phyloP scores from a whole-genome alignment of 495 filamentous ascomycete species.

The Penicillium roqueforti region DNA sequence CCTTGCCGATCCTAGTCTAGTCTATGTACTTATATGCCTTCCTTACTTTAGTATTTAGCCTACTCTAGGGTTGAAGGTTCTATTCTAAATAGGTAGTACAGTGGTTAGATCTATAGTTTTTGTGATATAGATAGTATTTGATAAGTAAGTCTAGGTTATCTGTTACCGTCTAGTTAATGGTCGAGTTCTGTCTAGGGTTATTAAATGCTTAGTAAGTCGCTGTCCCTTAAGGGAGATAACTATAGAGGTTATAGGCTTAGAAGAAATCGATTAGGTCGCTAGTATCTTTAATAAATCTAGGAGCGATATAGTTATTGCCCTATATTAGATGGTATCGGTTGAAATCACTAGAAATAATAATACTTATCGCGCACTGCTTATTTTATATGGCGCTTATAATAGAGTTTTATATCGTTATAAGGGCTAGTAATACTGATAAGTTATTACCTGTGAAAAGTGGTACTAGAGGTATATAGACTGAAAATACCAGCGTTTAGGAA shows the following conservation, averaged over 20 bases:
- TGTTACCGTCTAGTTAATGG: slow-evolving; percentile 11
- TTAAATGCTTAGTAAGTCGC: slow-evolving; percentile 16
- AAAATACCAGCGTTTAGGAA: slow-evolving; percentile 18
- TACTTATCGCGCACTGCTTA: background rate
- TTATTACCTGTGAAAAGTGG: background rate
- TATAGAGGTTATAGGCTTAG: slow-evolving; percentile 10
- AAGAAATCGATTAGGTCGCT: slow-evolving; percentile 22
- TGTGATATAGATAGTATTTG: slow-evolving; percentile 20
- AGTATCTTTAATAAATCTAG: slow-evolving; percentile 17
- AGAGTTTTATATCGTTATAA: slow-evolving; percentile 13
- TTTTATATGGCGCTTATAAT: background rate
- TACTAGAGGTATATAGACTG: slow-evolving; percentile 14
- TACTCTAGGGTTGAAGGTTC: slow-evolving; percentile 12
- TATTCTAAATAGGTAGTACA: slow-evolving; percentile 19
- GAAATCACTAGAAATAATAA: slow-evolving; percentile 7
- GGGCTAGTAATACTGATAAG: background rate
- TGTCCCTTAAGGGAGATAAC: background rate
- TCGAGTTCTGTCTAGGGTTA: slow-evolving; percentile 13
- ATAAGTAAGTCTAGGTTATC: slow-evolving; percentile 9
- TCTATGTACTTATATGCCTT: slow-evolving; percentile 24
- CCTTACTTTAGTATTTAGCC: slow-evolving; percentile 7
- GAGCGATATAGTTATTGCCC: background rate
- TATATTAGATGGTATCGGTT: slow-evolving; percentile 8
- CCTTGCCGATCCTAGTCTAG: slow-evolving; percentile 19
- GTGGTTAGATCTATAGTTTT: slow-evolving; percentile 22